Evolutionary conservation across 805 yeast species (phyloP).

Genomic region (Yarrowia sp.): DNA sequence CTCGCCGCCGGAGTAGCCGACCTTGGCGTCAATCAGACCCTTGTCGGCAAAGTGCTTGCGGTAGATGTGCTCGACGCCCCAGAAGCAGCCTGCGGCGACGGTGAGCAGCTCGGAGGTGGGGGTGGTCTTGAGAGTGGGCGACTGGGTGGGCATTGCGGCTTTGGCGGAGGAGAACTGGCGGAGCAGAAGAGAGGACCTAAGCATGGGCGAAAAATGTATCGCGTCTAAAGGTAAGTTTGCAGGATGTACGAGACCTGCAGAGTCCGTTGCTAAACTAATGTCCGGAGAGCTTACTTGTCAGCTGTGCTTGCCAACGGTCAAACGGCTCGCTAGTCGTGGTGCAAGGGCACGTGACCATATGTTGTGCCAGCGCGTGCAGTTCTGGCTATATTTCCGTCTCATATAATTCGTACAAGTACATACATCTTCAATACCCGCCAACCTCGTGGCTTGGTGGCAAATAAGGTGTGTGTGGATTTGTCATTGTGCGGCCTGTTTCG

Average conservation of each 20-base stretch:
- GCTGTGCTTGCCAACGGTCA: background rate
- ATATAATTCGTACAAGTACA: no score
- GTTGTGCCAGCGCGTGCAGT: no score
- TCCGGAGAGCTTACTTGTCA: no score
- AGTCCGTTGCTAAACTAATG: no score
- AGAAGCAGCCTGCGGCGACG: slow-evolving; percentile 56
- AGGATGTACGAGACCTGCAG: background rate
- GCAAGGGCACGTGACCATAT: background rate
- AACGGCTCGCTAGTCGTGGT: background rate
- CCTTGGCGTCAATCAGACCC: slow-evolving; percentile 72
- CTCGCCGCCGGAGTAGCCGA: slow-evolving; percentile 87
- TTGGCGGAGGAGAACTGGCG: slow-evolving; percentile 1
- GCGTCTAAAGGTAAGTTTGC: slow-evolving; percentile 6
- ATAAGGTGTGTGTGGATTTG: no score
- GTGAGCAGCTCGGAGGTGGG: slow-evolving; percentile 55
- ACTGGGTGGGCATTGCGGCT: slow-evolving; percentile 27
- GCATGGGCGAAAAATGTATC: background rate
- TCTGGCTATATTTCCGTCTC: no score
- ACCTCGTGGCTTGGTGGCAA: no score
- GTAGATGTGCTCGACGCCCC: slow-evolving; percentile 72
- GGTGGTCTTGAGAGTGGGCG: slow-evolving; percentile 40
- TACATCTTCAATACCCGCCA: no score
- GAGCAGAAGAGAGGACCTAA: slow-evolving; percentile 4
- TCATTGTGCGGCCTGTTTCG: no score
- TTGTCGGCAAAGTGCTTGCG: slow-evolving; percentile 62